These are phyloP conservation scores for Camelina hispida DNA, from an alignment of 345 rosid genomes.

Conservation along the genomic window DNA sequence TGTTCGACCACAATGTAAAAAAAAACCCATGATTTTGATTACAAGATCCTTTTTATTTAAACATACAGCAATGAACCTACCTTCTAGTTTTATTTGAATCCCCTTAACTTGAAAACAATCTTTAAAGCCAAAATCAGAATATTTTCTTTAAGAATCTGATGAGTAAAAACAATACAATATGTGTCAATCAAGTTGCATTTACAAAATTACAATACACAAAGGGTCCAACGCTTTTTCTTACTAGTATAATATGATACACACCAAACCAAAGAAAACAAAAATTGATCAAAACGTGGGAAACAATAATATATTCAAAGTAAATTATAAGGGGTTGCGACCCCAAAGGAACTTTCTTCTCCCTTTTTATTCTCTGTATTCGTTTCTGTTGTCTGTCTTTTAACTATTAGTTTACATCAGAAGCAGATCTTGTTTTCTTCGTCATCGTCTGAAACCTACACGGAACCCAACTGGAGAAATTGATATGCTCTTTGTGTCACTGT, in stretches of 20 bases:
- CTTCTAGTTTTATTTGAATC: not conserved
- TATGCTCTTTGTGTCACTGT: slow-evolving; percentile 26
- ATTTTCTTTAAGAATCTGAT: not conserved
- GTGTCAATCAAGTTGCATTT: slow-evolving; percentile 27
- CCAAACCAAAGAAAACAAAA: slow-evolving; percentile 3
- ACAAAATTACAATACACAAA: slow-evolving; percentile 32
- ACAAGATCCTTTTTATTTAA: not conserved
- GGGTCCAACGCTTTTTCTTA: not conserved
- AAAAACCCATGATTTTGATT: slow-evolving; percentile 22
- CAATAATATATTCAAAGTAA: not conserved
- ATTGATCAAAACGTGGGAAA: slow-evolving; percentile 11
- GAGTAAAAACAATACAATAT: not conserved
- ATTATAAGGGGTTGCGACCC: slow-evolving; percentile 12
- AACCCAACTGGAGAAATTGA: slow-evolving; percentile 28
- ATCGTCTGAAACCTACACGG: slow-evolving; percentile 37
- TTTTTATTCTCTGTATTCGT: slow-evolving; percentile 26
- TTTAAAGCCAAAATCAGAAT: not conserved
- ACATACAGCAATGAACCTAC: not conserved
- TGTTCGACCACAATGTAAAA: slow-evolving; percentile 3
- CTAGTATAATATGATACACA: slow-evolving; percentile 6
- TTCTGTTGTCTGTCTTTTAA: slow-evolving; percentile 26
- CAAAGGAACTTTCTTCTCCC: slow-evolving; percentile 18
- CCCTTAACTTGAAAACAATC: not conserved
- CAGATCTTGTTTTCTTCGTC: slow-evolving; percentile 28
- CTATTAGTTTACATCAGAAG: slow-evolving; percentile 38